Base-by-base conservation (phyloP, 208 protist genomes). In the Trypanosomatidae sp. region DNA sequence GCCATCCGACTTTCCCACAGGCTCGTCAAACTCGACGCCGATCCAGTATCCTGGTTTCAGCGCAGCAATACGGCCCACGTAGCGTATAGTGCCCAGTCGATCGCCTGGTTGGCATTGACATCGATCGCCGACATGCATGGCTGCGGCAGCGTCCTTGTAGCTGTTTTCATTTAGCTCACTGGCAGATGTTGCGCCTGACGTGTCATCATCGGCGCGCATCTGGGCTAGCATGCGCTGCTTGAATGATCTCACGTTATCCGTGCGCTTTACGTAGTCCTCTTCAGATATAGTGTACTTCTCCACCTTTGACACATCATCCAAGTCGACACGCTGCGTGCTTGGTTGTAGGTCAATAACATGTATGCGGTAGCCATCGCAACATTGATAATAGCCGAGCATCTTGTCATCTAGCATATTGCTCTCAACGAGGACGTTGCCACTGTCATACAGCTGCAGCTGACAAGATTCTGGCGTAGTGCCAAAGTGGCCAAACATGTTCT, bases 11-110 rank as follows among this genome's bases (percentile, higher is more conserved):
- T 97, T 97, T 13, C 95, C 95, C 2, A 95, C 64, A 27, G 95
- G 95, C 56, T 96, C 86, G 47, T 98, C 94, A 21, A 97, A 93
- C 58, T 91, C 61, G 4, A 98, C 81, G 43, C 89, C 89, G 35
- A 96, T 46, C 84, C 86, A 96, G 49, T 73, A 96, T 5, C 89
- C 89, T 6, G 70, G 71, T 63, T 89, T 90, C 43, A 94, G 65
- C 45, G 57, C 30, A 2, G 69, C 65, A 6, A 92, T 64, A 19
- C 83, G 82, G 11, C 89, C 89, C 6, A 94, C 86, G 49, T 84
- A 96, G 10, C 74, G 67, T 21, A 96, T 80, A 1, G 71, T 78
- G 7, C 81, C 89, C 11, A 90, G 62, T 8, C 83, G 84, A 22
- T 84, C 81, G 3, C 86, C 88, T 0, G 86, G 84, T 18, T 64